A percentile compares a stretch with the other conserved stretches of the same genome.
Conservation (phyloP, 164 flowering plant genomes). For the Euptelea pleiosperma region DNA sequence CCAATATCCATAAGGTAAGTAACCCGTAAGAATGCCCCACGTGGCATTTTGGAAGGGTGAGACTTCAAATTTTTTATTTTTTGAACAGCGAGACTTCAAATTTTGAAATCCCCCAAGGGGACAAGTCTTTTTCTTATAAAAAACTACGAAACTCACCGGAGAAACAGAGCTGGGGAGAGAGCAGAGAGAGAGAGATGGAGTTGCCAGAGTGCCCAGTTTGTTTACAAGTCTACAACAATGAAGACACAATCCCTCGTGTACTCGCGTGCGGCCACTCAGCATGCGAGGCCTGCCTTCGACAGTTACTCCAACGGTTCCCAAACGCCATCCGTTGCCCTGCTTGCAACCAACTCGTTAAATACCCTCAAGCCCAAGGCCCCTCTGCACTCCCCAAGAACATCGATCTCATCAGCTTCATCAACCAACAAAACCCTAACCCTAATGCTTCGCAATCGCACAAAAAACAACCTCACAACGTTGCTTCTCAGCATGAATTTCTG, state of each 20-base stretch:
- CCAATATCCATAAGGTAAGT: too few relatives aligned
- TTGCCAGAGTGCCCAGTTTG: constrained; percentile 93
- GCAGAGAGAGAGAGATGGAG: constrained; percentile 24
- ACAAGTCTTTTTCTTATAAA: too few relatives aligned
- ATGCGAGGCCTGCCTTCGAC: constrained; percentile 65
- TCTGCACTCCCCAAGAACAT: constrained; percentile 89
- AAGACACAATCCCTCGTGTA: constrained; percentile 60
- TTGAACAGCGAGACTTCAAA: too few relatives aligned
- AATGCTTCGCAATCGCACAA: neutral
- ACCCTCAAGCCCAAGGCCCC: constrained; percentile 50
- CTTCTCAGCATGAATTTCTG: constrained; percentile 16
- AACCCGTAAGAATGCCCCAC: too few relatives aligned
- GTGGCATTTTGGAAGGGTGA: too few relatives aligned
- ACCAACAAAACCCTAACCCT: constrained; percentile 18
- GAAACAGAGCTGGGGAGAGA: neutral
- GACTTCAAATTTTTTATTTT: too few relatives aligned
- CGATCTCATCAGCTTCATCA: constrained; percentile 67
- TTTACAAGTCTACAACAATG: constrained; percentile 54
- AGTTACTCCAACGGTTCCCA: constrained; percentile 52
- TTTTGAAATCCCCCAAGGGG: too few relatives aligned
- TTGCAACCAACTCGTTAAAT: constrained; percentile 67
- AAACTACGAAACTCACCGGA: too few relatives aligned
- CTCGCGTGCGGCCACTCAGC: constrained; percentile 86
- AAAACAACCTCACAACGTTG: neutral
- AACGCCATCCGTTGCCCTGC: constrained; percentile 75